Evolutionary conservation across 2,329 filamentous ascomycete genomes (phyloP), one percentile per base, ranked within the genome.

Genomic region (Claviceps sp.): DNA sequence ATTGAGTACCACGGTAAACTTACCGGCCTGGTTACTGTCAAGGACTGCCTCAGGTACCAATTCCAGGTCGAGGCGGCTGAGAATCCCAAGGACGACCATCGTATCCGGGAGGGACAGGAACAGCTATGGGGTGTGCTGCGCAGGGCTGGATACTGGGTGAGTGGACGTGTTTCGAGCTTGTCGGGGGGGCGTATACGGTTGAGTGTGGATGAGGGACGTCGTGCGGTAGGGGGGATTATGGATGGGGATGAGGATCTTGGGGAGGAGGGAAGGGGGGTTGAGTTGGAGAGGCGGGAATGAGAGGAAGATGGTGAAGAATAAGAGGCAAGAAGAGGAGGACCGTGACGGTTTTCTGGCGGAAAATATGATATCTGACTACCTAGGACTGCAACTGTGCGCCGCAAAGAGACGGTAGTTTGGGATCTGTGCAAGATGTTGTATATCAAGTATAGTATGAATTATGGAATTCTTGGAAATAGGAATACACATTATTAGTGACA

Each of bases 21-120:
- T 2, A 80, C 79, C 0, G 93, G 93, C 0, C 75, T 98, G 0
- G 87, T 98, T 1, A 98, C 93, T 0, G 86, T 96, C 55, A 98
- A 98, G 66, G 93, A 98, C 65, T 97, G 93, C 59, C 72, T 98
- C 52, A 95, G 93, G 65, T 97, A 95, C 62, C 91, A 98, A 67
- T 95, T 97, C 78, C 94, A 93, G 71, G 88, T 86, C 1, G 93
- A 98, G 66, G 87, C 87, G 8, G 81, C 85, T 43, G 89, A 93
- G 67, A 83, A 87, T 59, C 80, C 79, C 4, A 76, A 78, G 53
- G 76, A 80, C 36, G 79, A 83, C 52, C 70, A 76, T 45, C 67
- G 71, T 26, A 66, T 79, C 50, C 66, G 73, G 37, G 76, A 80
- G 53, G 70, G 73, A 4, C 79, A 88, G 61, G 85, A 86, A 61